phyloP scores from a whole-genome alignment of 257 asterid species.

The Echium plantagineum region DNA sequence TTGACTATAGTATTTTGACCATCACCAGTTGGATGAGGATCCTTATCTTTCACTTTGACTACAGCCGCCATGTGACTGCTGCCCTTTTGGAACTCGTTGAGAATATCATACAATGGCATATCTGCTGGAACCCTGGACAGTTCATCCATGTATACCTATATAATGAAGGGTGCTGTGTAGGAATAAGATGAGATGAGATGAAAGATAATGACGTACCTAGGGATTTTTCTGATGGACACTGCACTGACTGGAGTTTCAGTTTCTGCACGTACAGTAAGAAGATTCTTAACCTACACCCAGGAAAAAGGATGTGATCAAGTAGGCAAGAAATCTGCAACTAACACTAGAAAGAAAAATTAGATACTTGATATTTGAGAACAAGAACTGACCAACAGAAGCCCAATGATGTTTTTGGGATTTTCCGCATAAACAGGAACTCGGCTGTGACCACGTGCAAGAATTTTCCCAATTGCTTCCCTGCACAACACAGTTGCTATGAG shows the following conservation, averaged over 20 bases:
- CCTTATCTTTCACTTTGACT: slow-evolving; percentile 57
- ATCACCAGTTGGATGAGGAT: slow-evolving; percentile 15
- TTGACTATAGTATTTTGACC: slow-evolving; percentile 46
- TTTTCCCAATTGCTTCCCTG: slow-evolving; percentile 98
- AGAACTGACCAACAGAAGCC: slow-evolving; percentile 81
- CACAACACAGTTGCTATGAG: slow-evolving; percentile 12
- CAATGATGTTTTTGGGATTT: slow-evolving; percentile 77
- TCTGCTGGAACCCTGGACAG: slow-evolving; percentile 71
- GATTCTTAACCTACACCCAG: slow-evolving; percentile 67
- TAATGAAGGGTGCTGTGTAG: neutral
- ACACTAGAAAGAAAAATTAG: neutral
- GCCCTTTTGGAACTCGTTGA: slow-evolving; percentile 93
- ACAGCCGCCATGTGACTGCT: slow-evolving; percentile 99
- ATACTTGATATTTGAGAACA: neutral
- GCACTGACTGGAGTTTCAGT: slow-evolving; percentile 91
- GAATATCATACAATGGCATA: slow-evolving; percentile 95
- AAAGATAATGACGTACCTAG: slow-evolving; percentile 39
- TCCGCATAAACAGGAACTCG: slow-evolving; percentile 87
- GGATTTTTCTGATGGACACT: slow-evolving; percentile 90
- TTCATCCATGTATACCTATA: slow-evolving; percentile 3
- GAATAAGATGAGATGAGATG: slow-evolving; percentile 3
- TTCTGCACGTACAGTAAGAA: slow-evolving; percentile 87
- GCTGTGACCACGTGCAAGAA: slow-evolving; percentile 96
- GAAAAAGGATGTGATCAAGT: slow-evolving; percentile 7
- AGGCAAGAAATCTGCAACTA: neutral